Conservation (phyloP, 768 basidiomycete genomes). For the Macrolepiota albuminosa region DNA sequence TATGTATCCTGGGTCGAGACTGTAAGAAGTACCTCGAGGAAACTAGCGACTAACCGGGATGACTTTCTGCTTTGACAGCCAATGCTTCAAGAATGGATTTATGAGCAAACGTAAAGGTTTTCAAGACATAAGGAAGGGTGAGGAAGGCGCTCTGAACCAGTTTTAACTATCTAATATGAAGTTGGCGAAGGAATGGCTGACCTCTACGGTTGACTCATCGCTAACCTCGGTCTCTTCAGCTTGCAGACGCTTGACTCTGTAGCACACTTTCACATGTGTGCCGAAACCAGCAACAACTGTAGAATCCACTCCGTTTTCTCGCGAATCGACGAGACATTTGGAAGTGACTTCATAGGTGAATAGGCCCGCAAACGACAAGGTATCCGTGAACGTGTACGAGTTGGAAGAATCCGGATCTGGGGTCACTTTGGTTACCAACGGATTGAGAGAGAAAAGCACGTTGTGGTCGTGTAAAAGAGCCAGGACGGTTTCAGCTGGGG, state of each 20-base stretch:
- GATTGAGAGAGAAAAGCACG: not conserved
- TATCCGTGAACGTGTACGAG: constrained; percentile 1
- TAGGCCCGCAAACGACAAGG: not conserved
- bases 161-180: not conserved
- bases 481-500: not conserved
- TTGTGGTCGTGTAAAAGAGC: not conserved
- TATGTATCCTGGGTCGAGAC: not conserved
- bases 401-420: not conserved
- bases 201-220: not conserved
- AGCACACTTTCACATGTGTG: not conserved
- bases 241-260: not conserved
- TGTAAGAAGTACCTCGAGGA: not conserved
- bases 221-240: not conserved
- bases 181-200: not conserved
- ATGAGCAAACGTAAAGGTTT: not conserved
- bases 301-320: not conserved
- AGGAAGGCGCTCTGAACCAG: not conserved
- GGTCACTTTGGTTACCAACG: not conserved
- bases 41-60: not conserved
- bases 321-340: not conserved
- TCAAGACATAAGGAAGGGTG: not conserved
- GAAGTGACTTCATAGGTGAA: not conserved
- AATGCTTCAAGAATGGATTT: not conserved
- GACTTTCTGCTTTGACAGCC: not conserved
- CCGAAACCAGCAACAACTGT: not conserved